phyloP scores from a whole-genome alignment of 192 early-diverging fungal genomes.

The Podila epicladia region DNA sequence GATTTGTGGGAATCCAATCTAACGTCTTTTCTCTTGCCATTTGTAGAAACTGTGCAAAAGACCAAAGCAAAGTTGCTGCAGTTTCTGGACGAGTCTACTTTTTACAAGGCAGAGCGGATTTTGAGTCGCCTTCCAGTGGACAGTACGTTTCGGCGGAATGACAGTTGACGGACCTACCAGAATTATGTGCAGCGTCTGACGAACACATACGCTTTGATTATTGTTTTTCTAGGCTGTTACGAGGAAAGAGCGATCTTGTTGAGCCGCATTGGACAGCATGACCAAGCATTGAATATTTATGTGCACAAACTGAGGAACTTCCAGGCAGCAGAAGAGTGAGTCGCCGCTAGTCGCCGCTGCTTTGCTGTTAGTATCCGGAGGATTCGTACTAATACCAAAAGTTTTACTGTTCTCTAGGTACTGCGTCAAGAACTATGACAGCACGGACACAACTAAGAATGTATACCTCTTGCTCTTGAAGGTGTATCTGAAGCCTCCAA shows the following conservation, averaged over 20 bases:
- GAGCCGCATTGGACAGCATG: conserved; percentile 84
- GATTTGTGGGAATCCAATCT: not conserved
- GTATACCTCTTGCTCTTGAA: conserved; percentile 73
- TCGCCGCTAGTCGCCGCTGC: not conserved
- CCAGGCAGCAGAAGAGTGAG: conserved; percentile 72
- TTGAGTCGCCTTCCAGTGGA: conserved; percentile 79
- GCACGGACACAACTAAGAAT: conserved; percentile 56
- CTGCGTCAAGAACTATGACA: conserved; percentile 68
- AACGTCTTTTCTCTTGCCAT: conserved; percentile 10
- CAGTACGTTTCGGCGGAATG: conserved; percentile 43
- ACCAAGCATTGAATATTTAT: conserved; percentile 85
- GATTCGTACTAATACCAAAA: too few relatives aligned
- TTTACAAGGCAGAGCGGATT: conserved; percentile 81
- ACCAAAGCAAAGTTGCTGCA: conserved; percentile 58
- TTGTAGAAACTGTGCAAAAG: conserved; percentile 17
- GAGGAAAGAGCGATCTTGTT: conserved; percentile 87
- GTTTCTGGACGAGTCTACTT: conserved; percentile 75
- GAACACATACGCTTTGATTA: too few relatives aligned
- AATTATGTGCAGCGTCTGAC: too few relatives aligned
- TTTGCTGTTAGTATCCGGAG: too few relatives aligned
- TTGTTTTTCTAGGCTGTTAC: conserved; percentile 64
- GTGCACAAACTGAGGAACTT: conserved; percentile 82
- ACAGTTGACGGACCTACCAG: too few relatives aligned
- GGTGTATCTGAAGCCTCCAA: conserved; percentile 66
- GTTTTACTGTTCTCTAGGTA: conserved; percentile 59